These are phyloP conservation scores for Solanum virginianum DNA, from an alignment of 257 asterid species.

Conservation along the genomic window DNA sequence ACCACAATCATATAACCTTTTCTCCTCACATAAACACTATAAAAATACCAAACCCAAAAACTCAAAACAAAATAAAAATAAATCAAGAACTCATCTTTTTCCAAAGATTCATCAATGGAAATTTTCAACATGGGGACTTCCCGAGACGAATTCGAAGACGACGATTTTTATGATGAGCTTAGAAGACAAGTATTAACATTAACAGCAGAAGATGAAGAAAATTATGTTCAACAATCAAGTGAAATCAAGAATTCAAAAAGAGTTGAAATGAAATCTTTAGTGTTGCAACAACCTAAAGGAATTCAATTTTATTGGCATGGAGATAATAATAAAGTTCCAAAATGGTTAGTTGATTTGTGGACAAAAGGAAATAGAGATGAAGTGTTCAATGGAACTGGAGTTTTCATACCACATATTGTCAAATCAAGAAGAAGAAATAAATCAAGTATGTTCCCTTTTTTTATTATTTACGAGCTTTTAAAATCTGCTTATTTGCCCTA, in stretches of 20 bases:
- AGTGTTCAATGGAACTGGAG: conserved; percentile 54
- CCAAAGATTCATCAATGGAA: conserved; percentile 17
- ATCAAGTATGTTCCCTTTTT: conserved; percentile 31
- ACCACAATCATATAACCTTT: conserved; percentile 21
- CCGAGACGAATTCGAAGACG: conserved; percentile 17
- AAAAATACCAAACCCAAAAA: neutral
- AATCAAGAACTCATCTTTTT: neutral
- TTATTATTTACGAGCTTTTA: neutral
- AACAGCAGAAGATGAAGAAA: conserved; percentile 2
- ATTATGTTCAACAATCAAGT: neutral
- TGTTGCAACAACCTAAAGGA: conserved; percentile 1
- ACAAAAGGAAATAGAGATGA: conserved; percentile 22
- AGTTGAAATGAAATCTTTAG: neutral
- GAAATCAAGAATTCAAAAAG: neutral
- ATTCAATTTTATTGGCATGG: conserved; percentile 43
- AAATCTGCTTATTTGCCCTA: neutral
- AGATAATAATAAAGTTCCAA: conserved; percentile 23
- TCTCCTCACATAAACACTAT: neutral
- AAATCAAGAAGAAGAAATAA: conserved; percentile 28
- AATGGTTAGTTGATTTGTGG: conserved; percentile 51
- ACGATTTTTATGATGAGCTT: neutral
- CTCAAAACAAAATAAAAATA: neutral
- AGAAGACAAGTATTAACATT: conserved; percentile 3
- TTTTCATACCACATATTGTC: conserved; percentile 61
- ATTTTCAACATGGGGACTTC: neutral